These are phyloP conservation scores for Aspergillus felis DNA, from an alignment of 2,329 filamentous ascomycete species.

Conservation along the genomic window DNA sequence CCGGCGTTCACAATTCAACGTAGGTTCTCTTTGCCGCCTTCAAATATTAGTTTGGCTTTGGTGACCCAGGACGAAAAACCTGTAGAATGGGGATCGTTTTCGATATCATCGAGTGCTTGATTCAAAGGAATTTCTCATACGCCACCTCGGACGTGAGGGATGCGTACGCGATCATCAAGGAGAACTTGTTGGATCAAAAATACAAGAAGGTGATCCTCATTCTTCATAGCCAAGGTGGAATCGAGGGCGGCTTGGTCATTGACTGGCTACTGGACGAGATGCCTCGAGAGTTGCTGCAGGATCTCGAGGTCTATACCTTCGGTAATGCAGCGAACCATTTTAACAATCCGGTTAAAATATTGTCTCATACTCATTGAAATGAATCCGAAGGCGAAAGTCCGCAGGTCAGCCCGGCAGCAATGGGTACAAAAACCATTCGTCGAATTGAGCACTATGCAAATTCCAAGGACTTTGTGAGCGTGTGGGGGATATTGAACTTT, in stretches of 20 bases:
- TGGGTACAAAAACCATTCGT: constrained; percentile 47
- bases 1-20: constrained; percentile 73
- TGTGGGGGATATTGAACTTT: constrained; percentile 72
- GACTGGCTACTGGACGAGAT: constrained; percentile 75
- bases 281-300: constrained; percentile 59
- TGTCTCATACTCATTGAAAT: neutral
- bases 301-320: constrained; percentile 73
- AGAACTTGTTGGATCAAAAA: constrained; percentile 57
- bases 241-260: constrained; percentile 67
- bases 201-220: constrained; percentile 70
- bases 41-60: no score
- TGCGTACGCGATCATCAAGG: constrained; percentile 60
- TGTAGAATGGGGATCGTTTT: constrained; percentile 61
- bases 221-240: constrained; percentile 72
- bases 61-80: neutral
- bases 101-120: constrained; percentile 71
- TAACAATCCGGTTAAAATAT: constrained; percentile 63
- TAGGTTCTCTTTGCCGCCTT: constrained; percentile 25
- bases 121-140: constrained; percentile 72
- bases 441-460: constrained; percentile 81
- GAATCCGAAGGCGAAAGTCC: neutral
- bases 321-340: constrained; percentile 77
- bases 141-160: constrained; percentile 62
- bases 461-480: constrained; percentile 66
- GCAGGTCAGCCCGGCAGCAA: neutral